Base-by-base conservation (phyloP, 345 rosid genomes). In the Melaleuca alternifolia region DNA sequence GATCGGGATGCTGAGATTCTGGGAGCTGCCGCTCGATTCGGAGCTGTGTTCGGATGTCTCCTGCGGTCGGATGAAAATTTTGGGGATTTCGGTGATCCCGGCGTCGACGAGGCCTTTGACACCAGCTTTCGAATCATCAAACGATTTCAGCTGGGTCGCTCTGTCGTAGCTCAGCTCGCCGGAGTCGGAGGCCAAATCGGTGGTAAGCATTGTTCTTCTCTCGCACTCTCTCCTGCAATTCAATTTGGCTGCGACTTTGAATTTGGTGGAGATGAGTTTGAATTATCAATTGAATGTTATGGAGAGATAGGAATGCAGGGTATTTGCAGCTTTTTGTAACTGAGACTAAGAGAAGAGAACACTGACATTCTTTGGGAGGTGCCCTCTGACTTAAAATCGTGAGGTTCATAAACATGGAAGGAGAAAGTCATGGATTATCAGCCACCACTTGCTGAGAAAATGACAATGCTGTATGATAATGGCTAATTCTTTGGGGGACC, bases 1-100 rank as follows among this genome's bases (percentile, higher is more conserved):
- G 24, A 88, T 21, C 2, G 92, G 95, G 62, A 92, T 54, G 28
- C 51, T 33, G 33, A 50, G 44, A 50, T 0, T n/a, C 14, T 65
- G 23, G 46, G 46, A 1, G 0, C 23, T 18, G 77, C 77, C 28
- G 65, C 1, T 11, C 37, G 23, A 11, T 44, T 30, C 18, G 46
- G 87, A 84, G 51, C 50, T 37, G 20, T 16, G 21, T 30, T 30
- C 44, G 23, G 77, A 30, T 65, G 77, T 65, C 46, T 65, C 23
- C 11, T 65, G 21, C 51, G 6, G 48, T 23, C 3, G 50, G 44
- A 85, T 26, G 41, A 85, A 85, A 24, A 85, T 85, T 51, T 62
- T 51, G 8, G 86, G 86, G 53, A 85, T 1, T 37, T 51, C 16
- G 71, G 65, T 75, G 7, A 54, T 41, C 7, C 33, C 3, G 16